Base-by-base conservation (phyloP, 177 flowering plant species). In the Tripterygium wilfordii region DNA sequence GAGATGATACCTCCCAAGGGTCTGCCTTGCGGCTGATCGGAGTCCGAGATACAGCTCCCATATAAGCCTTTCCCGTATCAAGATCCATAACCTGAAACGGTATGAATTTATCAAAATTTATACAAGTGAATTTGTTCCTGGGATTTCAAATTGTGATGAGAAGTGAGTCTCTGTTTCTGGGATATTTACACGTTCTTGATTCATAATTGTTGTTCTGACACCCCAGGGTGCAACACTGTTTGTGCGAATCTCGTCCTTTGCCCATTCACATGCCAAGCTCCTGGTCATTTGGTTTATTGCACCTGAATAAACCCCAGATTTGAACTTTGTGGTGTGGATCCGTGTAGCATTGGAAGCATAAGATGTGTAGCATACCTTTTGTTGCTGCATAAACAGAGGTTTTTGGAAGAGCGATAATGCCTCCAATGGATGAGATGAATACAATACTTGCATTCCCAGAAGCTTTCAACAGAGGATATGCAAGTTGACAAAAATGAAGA, bases 261-360 rank as follows among this genome's bases (percentile, higher is more conserved):
- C 78, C 78, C 78, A 72, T 37, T 68, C 71, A 28, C 71, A 72
- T 5, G 78, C 78, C 43, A 72, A 58, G 29, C 63, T 69, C 45
- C 33, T 69, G 1, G 69, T 66, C 2, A 69, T 14, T 37, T 65
- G 71, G 46, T 69, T 69, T 1, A 69, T 69, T 7, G 78, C 78
- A 13, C 71, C 78, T 72, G 40, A 16, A 19, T 32, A 18, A 36
- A 17, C n/a, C n/a, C n/a, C n/a, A n/a, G n/a, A n/a, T n/a, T n/a
- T n/a, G n/a, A n/a, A n/a, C n/a, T n/a, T n/a, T n/a, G n/a, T n/a
- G n/a, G n/a, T n/a, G n/a, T n/a, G n/a, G n/a, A n/a, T n/a, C n/a
- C n/a, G n/a, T n/a, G n/a, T n/a, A n/a, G n/a, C n/a, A n/a, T 33
- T 9, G 10, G 2, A n/a, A 45, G 7, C 8, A n/a, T 14, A 27